These are phyloP conservation scores for Aspergillus olivimuriae DNA, from an alignment of 495 filamentous ascomycete species.

Conservation along the genomic window DNA sequence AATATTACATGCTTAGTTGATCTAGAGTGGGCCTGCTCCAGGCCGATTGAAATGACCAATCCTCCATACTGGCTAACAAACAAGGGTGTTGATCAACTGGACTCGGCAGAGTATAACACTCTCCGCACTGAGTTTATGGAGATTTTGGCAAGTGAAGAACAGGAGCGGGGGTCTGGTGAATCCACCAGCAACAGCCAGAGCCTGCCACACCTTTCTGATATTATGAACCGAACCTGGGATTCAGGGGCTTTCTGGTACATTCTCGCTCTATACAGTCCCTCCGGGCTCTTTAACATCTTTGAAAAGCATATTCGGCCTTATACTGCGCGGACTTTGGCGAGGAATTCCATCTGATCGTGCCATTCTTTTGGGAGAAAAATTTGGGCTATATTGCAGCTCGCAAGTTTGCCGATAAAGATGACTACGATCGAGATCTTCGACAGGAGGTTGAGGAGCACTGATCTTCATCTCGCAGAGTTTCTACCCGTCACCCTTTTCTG, in stretches of 20 bases:
- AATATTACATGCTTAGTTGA: slow-evolving; percentile 27
- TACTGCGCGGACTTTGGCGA: slow-evolving; percentile 11
- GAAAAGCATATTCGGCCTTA: slow-evolving; percentile 21
- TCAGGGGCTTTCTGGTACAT: slow-evolving; percentile 21
- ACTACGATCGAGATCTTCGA: background rate
- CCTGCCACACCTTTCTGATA: too few relatives aligned
- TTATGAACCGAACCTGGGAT: slow-evolving; percentile 13
- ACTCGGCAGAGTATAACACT: slow-evolving; percentile 9
- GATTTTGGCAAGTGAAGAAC: slow-evolving; percentile 10
- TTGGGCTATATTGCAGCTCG: background rate
- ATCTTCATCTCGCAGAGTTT: too few relatives aligned
- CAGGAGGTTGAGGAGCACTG: background rate
- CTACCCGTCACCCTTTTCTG: too few relatives aligned
- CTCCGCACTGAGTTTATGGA: slow-evolving; percentile 15
- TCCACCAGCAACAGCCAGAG: too few relatives aligned
- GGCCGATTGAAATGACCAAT: slow-evolving; percentile 26
- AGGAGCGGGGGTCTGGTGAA: too few relatives aligned
- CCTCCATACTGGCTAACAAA: slow-evolving; percentile 31
- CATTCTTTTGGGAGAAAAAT: background rate
- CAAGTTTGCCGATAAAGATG: background rate
- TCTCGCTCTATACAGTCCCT: slow-evolving; percentile 17
- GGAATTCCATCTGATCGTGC: background rate
- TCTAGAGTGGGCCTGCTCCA: slow-evolving; percentile 33
- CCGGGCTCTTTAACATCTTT: slow-evolving; percentile 16
- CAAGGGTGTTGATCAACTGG: slow-evolving; percentile 18